phyloP scores from a whole-genome alignment of 805 yeast genomes.

The Saccharomyces kudriavzevii region DNA sequence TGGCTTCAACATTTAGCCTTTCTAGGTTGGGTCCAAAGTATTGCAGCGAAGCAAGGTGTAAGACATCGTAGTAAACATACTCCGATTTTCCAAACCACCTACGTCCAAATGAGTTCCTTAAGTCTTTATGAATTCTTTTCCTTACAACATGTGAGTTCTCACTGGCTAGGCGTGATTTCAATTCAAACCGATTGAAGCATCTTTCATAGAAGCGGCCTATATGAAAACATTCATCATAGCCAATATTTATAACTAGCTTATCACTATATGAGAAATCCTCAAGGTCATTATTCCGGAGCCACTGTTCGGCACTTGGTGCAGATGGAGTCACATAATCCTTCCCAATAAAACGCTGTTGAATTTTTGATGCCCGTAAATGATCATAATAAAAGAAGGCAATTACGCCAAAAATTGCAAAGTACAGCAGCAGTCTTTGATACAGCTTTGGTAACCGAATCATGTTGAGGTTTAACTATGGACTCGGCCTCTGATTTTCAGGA shows the following conservation, averaged over 20 bases:
- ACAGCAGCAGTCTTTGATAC: background rate
- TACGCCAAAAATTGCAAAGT: background rate
- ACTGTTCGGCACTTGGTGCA: background rate
- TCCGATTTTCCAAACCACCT: constrained; percentile 20
- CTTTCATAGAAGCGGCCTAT: constrained; percentile 9
- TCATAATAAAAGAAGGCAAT: background rate
- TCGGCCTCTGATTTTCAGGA: background rate
- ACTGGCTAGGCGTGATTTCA: background rate
- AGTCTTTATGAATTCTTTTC: constrained; percentile 15
- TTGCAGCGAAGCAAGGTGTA: background rate
- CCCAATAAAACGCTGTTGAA: background rate
- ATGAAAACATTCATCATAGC: constrained; percentile 15
- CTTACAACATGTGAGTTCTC: background rate
- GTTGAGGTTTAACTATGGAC: background rate
- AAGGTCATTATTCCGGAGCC: constrained; percentile 4
- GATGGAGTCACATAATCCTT: background rate
- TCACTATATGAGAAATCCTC: background rate
- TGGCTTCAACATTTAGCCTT: background rate
- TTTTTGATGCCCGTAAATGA: background rate
- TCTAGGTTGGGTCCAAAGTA: background rate
- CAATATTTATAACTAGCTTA: constrained; percentile 14
- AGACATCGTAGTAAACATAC: constrained; percentile 16
- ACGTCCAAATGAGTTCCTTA: constrained; percentile 13
- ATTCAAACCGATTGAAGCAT: constrained; percentile 5
- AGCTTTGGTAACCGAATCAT: constrained; percentile 2